phyloP scores from a whole-genome alignment of 164 flowering plant species.

The Euptelea pleiosperma region DNA sequence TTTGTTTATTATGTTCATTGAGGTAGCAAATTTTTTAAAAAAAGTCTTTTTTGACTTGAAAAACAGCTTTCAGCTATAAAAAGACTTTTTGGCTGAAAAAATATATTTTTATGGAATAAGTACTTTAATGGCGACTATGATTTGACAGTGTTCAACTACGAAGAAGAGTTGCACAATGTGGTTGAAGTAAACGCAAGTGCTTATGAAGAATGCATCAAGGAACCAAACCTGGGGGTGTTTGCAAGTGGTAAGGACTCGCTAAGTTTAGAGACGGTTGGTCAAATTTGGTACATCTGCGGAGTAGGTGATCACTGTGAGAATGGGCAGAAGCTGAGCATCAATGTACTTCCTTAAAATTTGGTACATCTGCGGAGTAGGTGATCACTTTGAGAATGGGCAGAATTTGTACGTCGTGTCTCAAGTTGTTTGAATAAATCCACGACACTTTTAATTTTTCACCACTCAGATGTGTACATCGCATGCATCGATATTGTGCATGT shows the following conservation, averaged over 20 bases:
- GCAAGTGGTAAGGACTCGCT: conserved; percentile 22
- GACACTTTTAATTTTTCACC: too few relatives aligned
- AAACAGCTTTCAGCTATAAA: too few relatives aligned
- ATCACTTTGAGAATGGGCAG: conserved; percentile 31
- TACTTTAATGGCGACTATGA: too few relatives aligned
- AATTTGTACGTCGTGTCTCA: too few relatives aligned
- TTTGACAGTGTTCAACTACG: conserved; percentile 26
- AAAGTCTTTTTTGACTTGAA: too few relatives aligned
- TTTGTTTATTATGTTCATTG: background rate
- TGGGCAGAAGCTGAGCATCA: conserved; percentile 25
- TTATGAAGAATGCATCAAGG: conserved; percentile 19
- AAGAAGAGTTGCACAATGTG: conserved; percentile 22
- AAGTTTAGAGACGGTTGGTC: conserved; percentile 16
- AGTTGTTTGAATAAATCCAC: too few relatives aligned
- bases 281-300: conserved; percentile 23
- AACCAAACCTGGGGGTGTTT: conserved; percentile 14
- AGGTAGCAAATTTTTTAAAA: background rate
- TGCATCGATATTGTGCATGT: too few relatives aligned
- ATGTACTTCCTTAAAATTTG: conserved; percentile 20
- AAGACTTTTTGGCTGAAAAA: too few relatives aligned
- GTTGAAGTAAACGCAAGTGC: conserved; percentile 27
- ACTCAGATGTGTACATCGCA: too few relatives aligned
- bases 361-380: conserved; percentile 24
- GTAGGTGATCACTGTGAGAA: conserved; percentile 27
- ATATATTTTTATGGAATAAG: too few relatives aligned